Percentiles rank a stretch among this genome's conserved stretches.
phyloP scores from a whole-genome alignment of 768 basidiomycete species.

The Termitomyces sp. region DNA sequence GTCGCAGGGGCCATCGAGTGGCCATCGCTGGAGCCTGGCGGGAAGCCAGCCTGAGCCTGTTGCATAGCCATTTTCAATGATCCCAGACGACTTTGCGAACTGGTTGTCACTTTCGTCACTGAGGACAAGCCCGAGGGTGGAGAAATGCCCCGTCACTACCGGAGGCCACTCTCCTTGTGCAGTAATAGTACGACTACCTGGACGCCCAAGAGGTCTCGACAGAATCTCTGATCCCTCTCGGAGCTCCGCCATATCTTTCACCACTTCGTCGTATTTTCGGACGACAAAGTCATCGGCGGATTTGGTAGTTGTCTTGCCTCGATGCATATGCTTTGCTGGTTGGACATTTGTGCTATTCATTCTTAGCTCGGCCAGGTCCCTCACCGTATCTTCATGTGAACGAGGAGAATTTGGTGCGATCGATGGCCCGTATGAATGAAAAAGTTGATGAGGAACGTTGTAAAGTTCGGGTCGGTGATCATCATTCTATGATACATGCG shows the following conservation, averaged over 20 bases:
- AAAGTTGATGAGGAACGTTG: not conserved
- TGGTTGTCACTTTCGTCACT: not conserved
- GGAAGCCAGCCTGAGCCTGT: too few relatives aligned
- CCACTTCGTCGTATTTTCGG: not conserved
- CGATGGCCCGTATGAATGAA: not conserved
- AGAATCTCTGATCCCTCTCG: not conserved
- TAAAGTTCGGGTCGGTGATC: not conserved
- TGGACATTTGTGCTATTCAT: too few relatives aligned
- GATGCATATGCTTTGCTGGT: too few relatives aligned
- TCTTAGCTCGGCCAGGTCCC: not conserved
- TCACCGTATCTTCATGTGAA: not conserved
- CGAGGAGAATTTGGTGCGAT: not conserved
- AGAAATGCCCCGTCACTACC: not conserved
- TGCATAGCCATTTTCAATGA: too few relatives aligned
- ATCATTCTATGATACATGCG: not conserved
- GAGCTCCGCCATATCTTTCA: not conserved
- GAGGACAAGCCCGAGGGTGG: not conserved
- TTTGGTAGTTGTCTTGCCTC: not conserved
- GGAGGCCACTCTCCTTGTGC: not conserved
- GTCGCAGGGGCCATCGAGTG: too few relatives aligned
- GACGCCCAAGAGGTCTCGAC: not conserved
- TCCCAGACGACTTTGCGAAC: too few relatives aligned
- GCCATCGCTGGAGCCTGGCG: too few relatives aligned
- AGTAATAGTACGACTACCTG: not conserved
- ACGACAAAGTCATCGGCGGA: not conserved